Conservation (phyloP, 2,329 filamentous ascomycete genomes). For the Trichoderma aggressivum region DNA sequence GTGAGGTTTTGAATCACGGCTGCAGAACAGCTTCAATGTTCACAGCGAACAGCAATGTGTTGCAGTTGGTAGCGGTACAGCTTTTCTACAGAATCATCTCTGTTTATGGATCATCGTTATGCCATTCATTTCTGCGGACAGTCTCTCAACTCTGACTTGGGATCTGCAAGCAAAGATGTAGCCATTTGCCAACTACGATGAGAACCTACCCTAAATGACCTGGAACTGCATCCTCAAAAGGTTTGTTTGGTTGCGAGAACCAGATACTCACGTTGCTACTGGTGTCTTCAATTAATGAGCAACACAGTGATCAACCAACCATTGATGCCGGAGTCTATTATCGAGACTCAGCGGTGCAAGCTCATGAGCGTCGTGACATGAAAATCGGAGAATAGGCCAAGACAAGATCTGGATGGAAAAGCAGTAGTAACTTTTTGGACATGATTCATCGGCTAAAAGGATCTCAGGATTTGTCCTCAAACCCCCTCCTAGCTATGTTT, state of each 20-base stretch:
- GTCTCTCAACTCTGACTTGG: background rate
- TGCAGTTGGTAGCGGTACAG: background rate
- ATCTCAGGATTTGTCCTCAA: background rate
- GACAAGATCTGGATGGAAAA: background rate
- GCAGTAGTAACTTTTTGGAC: background rate
- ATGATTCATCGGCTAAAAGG: background rate
- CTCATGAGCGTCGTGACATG: no score
- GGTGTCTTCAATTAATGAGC: background rate
- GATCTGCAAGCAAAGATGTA: background rate
- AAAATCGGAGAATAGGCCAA: background rate
- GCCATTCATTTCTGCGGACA: background rate
- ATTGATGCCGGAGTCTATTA: background rate
- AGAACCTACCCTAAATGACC: background rate
- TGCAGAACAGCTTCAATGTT: background rate
- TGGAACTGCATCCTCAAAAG: background rate
- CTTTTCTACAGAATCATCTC: background rate
- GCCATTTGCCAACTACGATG: background rate
- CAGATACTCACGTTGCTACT: background rate
- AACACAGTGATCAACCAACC: background rate
- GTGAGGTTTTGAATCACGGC: background rate
- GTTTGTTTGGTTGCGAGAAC: background rate
- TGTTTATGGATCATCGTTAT: background rate
- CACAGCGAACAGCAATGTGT: background rate
- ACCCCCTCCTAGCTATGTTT: background rate
- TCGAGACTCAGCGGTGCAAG: background rate